A percentile compares a stretch with the other conserved stretches of the same genome.
Conservation (phyloP, 2,329 filamentous ascomycete genomes). For the Didymellaceae sp. region DNA sequence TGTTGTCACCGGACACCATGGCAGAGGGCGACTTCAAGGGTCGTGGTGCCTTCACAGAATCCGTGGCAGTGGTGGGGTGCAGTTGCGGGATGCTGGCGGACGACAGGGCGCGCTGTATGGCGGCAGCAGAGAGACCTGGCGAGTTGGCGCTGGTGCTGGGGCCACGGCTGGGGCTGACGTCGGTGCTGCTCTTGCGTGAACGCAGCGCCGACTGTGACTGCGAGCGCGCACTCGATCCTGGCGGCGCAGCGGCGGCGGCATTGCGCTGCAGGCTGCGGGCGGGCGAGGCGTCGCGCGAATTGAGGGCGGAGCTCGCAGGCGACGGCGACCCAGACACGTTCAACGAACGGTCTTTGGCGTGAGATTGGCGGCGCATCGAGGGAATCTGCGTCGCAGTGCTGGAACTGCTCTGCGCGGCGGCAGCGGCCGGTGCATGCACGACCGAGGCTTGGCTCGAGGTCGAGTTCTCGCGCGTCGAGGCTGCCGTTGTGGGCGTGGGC, state of each 20-base stretch:
- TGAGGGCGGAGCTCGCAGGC: slow-evolving; percentile 51
- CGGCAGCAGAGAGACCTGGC: slow-evolving; percentile 65
- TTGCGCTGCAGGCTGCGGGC: slow-evolving; percentile 43
- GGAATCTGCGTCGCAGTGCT: slow-evolving; percentile 11
- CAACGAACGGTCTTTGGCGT: slow-evolving; percentile 36
- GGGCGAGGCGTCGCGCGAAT: slow-evolving; percentile 57
- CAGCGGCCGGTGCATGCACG: slow-evolving; percentile 18
- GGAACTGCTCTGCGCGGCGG: slow-evolving; percentile 17
- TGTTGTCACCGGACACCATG: slow-evolving; percentile 52
- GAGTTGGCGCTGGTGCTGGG: slow-evolving; percentile 43
- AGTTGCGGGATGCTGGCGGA: slow-evolving; percentile 72
- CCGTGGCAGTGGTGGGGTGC: slow-evolving; percentile 63
- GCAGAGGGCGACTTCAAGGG: slow-evolving; percentile 68
- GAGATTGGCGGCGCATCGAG: slow-evolving; percentile 31
- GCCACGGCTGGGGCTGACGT: slow-evolving; percentile 51
- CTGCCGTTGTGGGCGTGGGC: slow-evolving; percentile 19
- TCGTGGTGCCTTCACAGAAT: slow-evolving; percentile 67
- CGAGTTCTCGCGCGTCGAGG: slow-evolving; percentile 13
- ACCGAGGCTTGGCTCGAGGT: slow-evolving; percentile 12
- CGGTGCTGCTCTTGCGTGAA: slow-evolving; percentile 55
- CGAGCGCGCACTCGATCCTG: slow-evolving; percentile 25
- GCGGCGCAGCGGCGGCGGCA: slow-evolving; percentile 27
- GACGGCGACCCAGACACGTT: slow-evolving; percentile 47
- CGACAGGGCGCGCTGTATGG: slow-evolving; percentile 72
- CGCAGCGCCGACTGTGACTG: slow-evolving; percentile 40